These are phyloP conservation scores for Arabidopsis arenosa DNA, from an alignment of 345 rosid species.

Conservation along the genomic window DNA sequence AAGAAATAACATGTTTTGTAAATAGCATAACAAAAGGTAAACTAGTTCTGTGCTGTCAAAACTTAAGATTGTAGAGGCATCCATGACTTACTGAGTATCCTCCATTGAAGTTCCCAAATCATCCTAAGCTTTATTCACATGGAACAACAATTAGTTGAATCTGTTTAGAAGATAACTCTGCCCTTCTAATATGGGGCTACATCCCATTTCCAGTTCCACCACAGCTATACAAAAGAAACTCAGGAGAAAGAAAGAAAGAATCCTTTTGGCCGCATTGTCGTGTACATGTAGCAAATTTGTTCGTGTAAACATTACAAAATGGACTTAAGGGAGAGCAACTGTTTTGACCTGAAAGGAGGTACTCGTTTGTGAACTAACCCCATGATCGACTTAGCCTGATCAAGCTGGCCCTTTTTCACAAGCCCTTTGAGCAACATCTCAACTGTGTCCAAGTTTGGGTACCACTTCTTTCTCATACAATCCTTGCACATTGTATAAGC, in stretches of 20 bases:
- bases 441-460: conserved; percentile 65
- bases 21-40: not conserved
- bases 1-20: conserved; percentile 4
- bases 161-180: conserved; percentile 21
- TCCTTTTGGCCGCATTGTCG: conserved; percentile 29
- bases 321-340: conserved; percentile 52
- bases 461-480: conserved; percentile 70
- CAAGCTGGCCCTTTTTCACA: conserved; percentile 51
- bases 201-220: conserved; percentile 28
- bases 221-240: conserved; percentile 38
- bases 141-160: conserved; percentile 40
- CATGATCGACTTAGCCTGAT: conserved; percentile 59
- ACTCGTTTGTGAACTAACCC: conserved; percentile 51
- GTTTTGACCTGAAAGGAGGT: conserved; percentile 66
- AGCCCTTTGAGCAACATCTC: conserved; percentile 62
- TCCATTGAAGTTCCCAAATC: conserved; percentile 31
- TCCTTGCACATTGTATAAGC: conserved; percentile 76
- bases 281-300: conserved; percentile 27
- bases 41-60: conserved; percentile 5
- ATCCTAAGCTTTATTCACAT: conserved; percentile 35
- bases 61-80: conserved; percentile 1
- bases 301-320: conserved; percentile 40
- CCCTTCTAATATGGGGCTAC: conserved; percentile 26
- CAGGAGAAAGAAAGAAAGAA: conserved; percentile 39
- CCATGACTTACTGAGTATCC: conserved; percentile 20